Percentiles rank a stretch among this genome's conserved stretches.
phyloP scores from a whole-genome alignment of 352 stramenopile species.

The Phytophthora tentaculata region DNA sequence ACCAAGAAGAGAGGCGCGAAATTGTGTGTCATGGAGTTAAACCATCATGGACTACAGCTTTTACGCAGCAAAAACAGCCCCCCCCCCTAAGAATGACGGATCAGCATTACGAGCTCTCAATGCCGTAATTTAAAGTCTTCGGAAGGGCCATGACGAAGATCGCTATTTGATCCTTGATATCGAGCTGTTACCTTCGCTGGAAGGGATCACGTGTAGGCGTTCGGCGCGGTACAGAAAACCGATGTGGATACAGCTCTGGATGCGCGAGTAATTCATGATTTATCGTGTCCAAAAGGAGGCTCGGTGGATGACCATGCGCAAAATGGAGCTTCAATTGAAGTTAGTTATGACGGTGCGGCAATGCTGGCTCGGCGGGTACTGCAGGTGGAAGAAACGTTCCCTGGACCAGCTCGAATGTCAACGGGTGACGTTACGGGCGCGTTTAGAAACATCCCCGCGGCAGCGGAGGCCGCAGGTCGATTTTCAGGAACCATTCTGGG shows the following conservation, averaged over 20 bases:
- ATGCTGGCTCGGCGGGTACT: not conserved
- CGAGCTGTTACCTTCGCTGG: not conserved
- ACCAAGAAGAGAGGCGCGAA: not conserved
- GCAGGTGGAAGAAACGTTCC: not conserved
- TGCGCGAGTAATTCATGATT: not conserved
- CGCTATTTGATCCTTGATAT: slow-evolving; percentile 23
- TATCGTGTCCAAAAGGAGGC: not conserved
- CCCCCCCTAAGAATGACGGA: slow-evolving; percentile 2
- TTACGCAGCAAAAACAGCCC: not conserved
- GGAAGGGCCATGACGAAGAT: slow-evolving; percentile 15
- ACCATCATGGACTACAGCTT: slow-evolving; percentile 1
- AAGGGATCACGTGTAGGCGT: slow-evolving; percentile 19
- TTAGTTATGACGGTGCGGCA: not conserved
- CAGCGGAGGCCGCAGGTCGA: not conserved
- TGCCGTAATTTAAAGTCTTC: slow-evolving; percentile 13
- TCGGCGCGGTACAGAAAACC: slow-evolving; percentile 15
- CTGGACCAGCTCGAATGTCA: not conserved
- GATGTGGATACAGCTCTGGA: not conserved
- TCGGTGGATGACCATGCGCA: not conserved
- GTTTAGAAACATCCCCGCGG: not conserved
- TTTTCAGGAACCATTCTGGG: not conserved
- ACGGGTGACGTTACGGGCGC: not conserved
- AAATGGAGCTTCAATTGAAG: not conserved
- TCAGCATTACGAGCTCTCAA: slow-evolving; percentile 7
- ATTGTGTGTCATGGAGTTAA: slow-evolving; percentile 3